These are phyloP conservation scores for Bremia lactucae DNA, from an alignment of 352 stramenopile species.

Conservation along the genomic window DNA sequence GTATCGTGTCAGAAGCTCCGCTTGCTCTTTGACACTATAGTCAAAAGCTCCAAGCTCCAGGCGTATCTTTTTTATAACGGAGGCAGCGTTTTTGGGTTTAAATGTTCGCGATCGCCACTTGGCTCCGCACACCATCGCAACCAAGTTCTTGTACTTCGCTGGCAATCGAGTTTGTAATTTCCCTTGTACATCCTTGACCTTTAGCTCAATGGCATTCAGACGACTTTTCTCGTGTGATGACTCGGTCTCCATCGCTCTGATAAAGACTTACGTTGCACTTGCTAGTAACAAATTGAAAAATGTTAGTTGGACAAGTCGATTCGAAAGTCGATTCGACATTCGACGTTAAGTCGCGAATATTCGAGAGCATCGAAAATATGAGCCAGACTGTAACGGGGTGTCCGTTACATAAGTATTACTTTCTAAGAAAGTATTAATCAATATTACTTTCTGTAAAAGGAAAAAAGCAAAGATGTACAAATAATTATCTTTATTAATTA, in stretches of 20 bases:
- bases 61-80: conserved; percentile 29
- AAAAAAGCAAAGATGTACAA: no score
- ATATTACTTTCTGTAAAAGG: no score
- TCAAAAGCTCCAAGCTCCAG: conserved; percentile 47
- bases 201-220: conserved; percentile 30
- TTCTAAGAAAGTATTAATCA: no score
- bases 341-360: no score
- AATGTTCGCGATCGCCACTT: conserved; percentile 39
- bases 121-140: conserved; percentile 21
- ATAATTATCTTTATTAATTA: no score
- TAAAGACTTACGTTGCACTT: no score
- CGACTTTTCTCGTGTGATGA: conserved; percentile 25
- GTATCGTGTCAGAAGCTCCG: conserved; percentile 44
- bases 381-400: no score
- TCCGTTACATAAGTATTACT: no score
- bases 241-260: conserved; percentile 23
- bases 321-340: no score
- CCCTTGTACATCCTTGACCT: conserved; percentile 38
- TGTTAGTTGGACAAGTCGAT: no score
- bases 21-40: conserved; percentile 47
- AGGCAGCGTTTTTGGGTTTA: background rate
- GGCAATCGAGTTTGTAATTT: conserved; percentile 24
- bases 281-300: no score
- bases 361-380: no score
- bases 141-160: conserved; percentile 22